A percentile compares a stretch with the other conserved stretches of the same genome.
phyloP scores from a whole-genome alignment of 495 filamentous ascomycete genomes.

The Pyrenopolyporus hunteri region DNA sequence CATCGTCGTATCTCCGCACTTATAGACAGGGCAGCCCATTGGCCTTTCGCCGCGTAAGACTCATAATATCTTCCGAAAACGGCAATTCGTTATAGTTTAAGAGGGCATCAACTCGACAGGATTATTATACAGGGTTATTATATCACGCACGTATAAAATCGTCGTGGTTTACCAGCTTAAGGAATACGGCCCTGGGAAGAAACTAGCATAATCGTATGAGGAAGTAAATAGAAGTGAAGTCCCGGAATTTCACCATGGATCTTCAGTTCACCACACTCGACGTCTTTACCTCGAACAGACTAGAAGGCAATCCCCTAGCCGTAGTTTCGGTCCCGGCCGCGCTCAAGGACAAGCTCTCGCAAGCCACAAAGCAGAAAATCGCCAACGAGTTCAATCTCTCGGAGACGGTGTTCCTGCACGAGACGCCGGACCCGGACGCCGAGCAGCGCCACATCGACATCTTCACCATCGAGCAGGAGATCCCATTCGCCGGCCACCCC shows the following conservation, averaged over 20 bases:
- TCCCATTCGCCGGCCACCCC: conserved; percentile 81
- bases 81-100: conserved; percentile 3
- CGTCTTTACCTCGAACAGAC: conserved; percentile 66
- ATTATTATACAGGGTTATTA: not conserved
- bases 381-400: conserved; percentile 84
- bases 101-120: no score
- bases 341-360: conserved; percentile 43
- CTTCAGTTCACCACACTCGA: conserved; percentile 66
- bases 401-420: conserved; percentile 80
- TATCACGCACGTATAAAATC: not conserved
- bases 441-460: conserved; percentile 65
- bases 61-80: conserved; percentile 7
- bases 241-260: no score
- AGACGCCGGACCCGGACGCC: conserved; percentile 23
- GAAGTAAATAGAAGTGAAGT: no score
- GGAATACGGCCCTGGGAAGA: no score
- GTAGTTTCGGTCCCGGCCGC: conserved; percentile 60
- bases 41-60: conserved; percentile 10
- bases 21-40: not conserved
- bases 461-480: conserved; percentile 66
- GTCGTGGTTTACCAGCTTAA: not conserved
- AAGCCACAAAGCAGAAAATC: conserved; percentile 67
- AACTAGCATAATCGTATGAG: no score
- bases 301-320: conserved; percentile 71
- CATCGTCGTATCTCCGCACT: conserved; percentile 11